Conservation (phyloP, 805 yeast species). For the Candida vaughaniae region DNA sequence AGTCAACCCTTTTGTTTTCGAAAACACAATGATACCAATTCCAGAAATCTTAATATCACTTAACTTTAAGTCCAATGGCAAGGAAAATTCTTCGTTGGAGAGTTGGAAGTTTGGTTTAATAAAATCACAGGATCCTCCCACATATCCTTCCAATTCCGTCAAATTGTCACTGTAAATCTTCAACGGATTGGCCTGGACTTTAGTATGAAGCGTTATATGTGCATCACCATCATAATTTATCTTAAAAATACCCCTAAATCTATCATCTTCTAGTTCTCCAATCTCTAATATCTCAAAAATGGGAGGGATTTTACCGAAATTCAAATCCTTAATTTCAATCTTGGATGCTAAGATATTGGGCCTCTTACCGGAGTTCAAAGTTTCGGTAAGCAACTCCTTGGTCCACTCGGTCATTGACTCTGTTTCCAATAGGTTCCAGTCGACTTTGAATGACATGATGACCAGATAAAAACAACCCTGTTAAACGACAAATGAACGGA, state of each 20-base stretch:
- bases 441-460: slow-evolving; percentile 71
- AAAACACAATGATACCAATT: slow-evolving; percentile 80
- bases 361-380: slow-evolving; percentile 69
- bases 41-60: slow-evolving; percentile 73
- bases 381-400: slow-evolving; percentile 63
- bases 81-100: slow-evolving; percentile 65
- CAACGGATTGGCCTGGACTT: slow-evolving; percentile 81
- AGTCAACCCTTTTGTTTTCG: slow-evolving; percentile 79
- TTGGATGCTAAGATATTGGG: slow-evolving; percentile 71
- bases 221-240: slow-evolving; percentile 76
- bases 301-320: slow-evolving; percentile 75
- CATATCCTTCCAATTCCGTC: slow-evolving; percentile 30
- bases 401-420: slow-evolving; percentile 63
- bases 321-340: slow-evolving; percentile 64
- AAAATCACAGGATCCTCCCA: slow-evolving; percentile 38
- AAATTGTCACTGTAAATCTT: slow-evolving; percentile 58
- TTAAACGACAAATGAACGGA: too few relatives aligned
- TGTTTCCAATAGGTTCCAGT: slow-evolving; percentile 73
- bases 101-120: slow-evolving; percentile 65
- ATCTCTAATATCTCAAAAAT: slow-evolving; percentile 75
- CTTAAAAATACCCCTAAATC: slow-evolving; percentile 81
- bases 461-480: neutral
- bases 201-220: slow-evolving; percentile 68
- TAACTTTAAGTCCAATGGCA: slow-evolving; percentile 75
- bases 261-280: slow-evolving; percentile 74